phyloP scores from a whole-genome alignment of 768 basidiomycete genomes.

The Chalciporus chontae region DNA sequence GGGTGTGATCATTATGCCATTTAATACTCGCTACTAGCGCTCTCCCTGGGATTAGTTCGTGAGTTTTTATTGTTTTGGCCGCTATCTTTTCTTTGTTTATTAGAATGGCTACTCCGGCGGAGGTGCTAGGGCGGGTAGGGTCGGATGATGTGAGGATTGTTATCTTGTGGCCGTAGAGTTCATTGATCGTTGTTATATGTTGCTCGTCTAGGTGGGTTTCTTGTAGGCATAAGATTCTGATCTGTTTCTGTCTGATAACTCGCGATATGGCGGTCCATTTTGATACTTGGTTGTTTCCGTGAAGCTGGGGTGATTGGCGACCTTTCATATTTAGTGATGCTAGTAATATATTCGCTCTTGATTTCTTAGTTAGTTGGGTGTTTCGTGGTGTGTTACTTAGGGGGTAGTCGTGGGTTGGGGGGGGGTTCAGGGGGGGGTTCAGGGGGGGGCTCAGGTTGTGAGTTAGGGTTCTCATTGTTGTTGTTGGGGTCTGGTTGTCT shows the following conservation, averaged over 20 bases:
- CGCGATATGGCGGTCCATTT: conserved; percentile 21
- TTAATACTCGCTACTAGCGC: conserved; percentile 16
- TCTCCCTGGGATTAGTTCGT: conserved; percentile 25
- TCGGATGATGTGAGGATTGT: background rate
- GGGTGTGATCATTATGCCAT: conserved; percentile 15
- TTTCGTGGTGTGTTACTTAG: no score
- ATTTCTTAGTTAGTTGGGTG: background rate
- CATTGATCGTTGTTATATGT: background rate
- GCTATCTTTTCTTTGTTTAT: conserved; percentile 30
- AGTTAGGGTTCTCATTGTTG: no score
- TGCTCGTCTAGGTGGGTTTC: conserved; percentile 21
- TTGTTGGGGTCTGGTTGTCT: no score
- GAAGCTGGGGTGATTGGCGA: background rate
- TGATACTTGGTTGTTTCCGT: background rate
- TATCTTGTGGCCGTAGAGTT: no score
- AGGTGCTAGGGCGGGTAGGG: background rate
- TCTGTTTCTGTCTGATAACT: conserved; percentile 8
- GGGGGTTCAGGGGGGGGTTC: no score
- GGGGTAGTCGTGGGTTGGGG: no score
- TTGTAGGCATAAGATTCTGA: conserved; percentile 17
- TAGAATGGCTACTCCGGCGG: conserved; percentile 32
- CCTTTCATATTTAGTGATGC: conserved; percentile 18
- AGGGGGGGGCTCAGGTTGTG: no score
- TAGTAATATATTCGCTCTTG: conserved; percentile 3
- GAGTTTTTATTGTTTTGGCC: background rate